A percentile compares a stretch with the other conserved stretches of the same genome.
These are phyloP conservation scores for Mucor lusitanicus DNA, from an alignment of 371 early-diverging fungal genomes.

Conservation along the genomic window DNA sequence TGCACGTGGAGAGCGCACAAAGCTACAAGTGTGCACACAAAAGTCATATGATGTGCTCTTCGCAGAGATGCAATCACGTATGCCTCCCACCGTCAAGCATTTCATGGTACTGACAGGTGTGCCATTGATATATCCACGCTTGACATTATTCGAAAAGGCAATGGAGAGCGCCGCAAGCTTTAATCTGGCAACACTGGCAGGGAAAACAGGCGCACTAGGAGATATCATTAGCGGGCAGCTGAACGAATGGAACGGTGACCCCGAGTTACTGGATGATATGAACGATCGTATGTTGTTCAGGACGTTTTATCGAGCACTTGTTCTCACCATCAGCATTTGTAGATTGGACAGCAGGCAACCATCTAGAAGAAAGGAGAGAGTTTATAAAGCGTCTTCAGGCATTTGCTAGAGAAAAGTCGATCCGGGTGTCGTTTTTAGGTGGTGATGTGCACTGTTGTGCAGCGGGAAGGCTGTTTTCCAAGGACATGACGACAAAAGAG, in stretches of 20 bases:
- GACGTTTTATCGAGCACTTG: too few species aligned
- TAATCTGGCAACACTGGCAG: slow-evolving; percentile 38
- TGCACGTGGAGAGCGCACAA: slow-evolving; percentile 77
- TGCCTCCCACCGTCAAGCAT: slow-evolving; percentile 58
- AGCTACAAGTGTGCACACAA: slow-evolving; percentile 63
- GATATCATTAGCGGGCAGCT: slow-evolving; percentile 49
- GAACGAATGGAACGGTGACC: slow-evolving; percentile 74
- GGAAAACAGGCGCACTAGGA: slow-evolving; percentile 38
- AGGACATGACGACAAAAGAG: slow-evolving; percentile 46
- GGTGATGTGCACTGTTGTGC: slow-evolving; percentile 87
- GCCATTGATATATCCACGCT: slow-evolving; percentile 75
- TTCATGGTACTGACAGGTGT: slow-evolving; percentile 74
- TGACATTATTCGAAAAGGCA: slow-evolving; percentile 67
- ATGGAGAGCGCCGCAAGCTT: slow-evolving; percentile 49
- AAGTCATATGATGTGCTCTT: slow-evolving; percentile 67
- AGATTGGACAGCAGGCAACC: slow-evolving; percentile 73
- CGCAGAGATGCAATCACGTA: slow-evolving; percentile 43
- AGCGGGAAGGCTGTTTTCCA: slow-evolving; percentile 60
- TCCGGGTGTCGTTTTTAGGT: slow-evolving; percentile 81
- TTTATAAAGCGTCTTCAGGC: slow-evolving; percentile 70
- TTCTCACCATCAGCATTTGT: neutral
- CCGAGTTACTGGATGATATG: slow-evolving; percentile 81
- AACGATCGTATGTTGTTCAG: slow-evolving; percentile 63
- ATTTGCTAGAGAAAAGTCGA: slow-evolving; percentile 57
- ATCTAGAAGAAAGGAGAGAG: slow-evolving; percentile 68